Evolutionary conservation across 2,329 filamentous ascomycete genomes (phyloP), one percentile per base, ranked within the genome.

Genomic region (Botrytis porri): DNA sequence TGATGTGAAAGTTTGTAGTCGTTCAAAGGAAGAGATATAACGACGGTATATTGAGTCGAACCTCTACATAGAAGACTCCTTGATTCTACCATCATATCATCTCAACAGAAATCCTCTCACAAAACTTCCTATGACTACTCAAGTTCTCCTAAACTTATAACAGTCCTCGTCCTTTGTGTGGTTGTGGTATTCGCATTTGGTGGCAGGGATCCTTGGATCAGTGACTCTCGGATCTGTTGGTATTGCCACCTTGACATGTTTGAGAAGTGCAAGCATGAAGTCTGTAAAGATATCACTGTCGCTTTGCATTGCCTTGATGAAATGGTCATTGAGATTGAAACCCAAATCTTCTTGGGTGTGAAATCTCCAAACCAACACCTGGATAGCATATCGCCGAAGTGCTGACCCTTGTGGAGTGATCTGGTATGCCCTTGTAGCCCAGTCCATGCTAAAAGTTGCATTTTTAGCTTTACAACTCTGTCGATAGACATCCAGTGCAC

Each of bases 171-270:
- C 20, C 18, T 25, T 37, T 7, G 3, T 37, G 8, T 60, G 57
- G 5, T 5, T 22, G 32, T 60, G 57, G 1, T 60, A 60, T 3
- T 35, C 57, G 18, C 57, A 57, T 14, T 29, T 51, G 20, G 25
- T 25, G 20, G 22, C 1, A 9, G 20, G 20, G 9, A 9, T 22
- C 22, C n/a, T 57, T 57, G 51, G 10, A 57, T 29, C n/a, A 2
- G 14, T n/a, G 25, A 57, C 4, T 60, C 32, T 35, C 6, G 57
- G 57, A 35, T 60, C 57, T 14, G 4, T 35, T 0, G 57, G 57
- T 9, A 4, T 5, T 29, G 0, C 32, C 10, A 22, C 18, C 0
- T 6, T 7, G 9, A 37, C 57, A 60, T 37, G 8, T 35, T 14
- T 37, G 1, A 32, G 32, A 10, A 60, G 57, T 3, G 7, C 7